Conservation (phyloP, 1,284 basidiomycete species). For the Puccinia triticina region DNA sequence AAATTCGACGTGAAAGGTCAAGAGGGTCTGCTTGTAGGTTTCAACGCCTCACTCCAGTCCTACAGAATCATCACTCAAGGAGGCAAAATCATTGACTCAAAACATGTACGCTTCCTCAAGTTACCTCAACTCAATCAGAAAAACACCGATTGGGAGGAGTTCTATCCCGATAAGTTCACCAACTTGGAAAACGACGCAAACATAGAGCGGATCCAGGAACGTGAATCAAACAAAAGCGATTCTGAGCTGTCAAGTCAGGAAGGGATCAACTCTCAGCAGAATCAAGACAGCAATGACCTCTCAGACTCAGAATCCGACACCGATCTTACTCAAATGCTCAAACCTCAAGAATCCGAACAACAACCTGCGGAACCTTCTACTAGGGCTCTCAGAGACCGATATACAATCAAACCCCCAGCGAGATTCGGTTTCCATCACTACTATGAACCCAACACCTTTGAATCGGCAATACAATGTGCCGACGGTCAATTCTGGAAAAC, state of each 20-base stretch:
- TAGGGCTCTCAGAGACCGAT: not conserved
- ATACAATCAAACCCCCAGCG: not conserved
- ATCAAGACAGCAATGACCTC: not conserved
- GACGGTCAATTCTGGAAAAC: not conserved
- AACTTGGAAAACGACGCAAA: not conserved
- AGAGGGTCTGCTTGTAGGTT: not conserved
- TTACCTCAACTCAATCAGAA: not conserved
- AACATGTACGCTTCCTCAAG: not conserved
- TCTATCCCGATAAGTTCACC: not conserved
- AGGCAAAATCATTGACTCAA: not conserved
- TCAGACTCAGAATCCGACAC: not conserved
- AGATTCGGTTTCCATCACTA: conserved; percentile 11
- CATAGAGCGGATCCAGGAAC: not conserved
- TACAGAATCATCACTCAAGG: not conserved
- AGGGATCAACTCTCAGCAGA: not conserved
- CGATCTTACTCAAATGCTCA: not conserved
- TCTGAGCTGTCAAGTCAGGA: not conserved
- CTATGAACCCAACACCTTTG: not conserved
- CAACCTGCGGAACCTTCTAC: not conserved
- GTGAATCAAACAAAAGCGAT: not conserved
- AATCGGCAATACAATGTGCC: not conserved
- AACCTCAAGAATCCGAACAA: not conserved
- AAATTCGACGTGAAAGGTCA: not conserved
- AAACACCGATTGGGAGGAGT: not conserved
- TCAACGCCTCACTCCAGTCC: not conserved